Evolutionary conservation across 345 rosid species (phyloP), one percentile per base, ranked within the genome.

Genomic region (Rhizophora apiculata): DNA sequence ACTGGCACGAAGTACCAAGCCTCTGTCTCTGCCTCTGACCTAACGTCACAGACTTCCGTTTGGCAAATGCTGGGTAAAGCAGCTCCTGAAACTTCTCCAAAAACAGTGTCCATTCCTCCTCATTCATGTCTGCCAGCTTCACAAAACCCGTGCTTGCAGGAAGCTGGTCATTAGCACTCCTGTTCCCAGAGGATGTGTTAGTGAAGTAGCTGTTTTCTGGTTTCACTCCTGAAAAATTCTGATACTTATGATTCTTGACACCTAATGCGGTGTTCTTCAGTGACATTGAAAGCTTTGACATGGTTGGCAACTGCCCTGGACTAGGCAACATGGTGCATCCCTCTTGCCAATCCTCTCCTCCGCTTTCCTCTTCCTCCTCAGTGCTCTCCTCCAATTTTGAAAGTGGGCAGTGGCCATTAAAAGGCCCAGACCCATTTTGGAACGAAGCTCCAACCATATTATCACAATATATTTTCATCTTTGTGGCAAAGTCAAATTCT

Each of bases 1-100:
- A 92, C 92, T 90, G 96, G 88, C 99, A 96, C 5, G 98, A 96
- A 58, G 97, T 92, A 46, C 99, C 98, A 6, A 96, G 96, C 90
- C 98, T 90, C 89, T 70, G 96, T 54, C 82, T 86, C 93, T 88
- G 98, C 79, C 83, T 90, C 87, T 84, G 92, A 51, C 93, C 91
- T 65, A 78, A 13, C 21, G 88, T 83, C 37, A 83, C 82, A 1
- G 88, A 85, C 80, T 90, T 90, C 31, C 97, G 87, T 59, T 81
- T 84, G 0, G 74, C 86, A 31, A 92, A 92, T 64, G 93, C 98
- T 9, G 91, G 93, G 46, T 63, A 39, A 62, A 96, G 87, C 69
- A 90, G 76, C 67, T 85, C 96, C 67, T 81, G 89, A 66, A 90
- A 90, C 82, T 81, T 92, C 56, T 90, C 98, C 68, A 89, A 58